phyloP scores from a whole-genome alignment of 257 asterid genomes.

The Nicotiana noctiflora region DNA sequence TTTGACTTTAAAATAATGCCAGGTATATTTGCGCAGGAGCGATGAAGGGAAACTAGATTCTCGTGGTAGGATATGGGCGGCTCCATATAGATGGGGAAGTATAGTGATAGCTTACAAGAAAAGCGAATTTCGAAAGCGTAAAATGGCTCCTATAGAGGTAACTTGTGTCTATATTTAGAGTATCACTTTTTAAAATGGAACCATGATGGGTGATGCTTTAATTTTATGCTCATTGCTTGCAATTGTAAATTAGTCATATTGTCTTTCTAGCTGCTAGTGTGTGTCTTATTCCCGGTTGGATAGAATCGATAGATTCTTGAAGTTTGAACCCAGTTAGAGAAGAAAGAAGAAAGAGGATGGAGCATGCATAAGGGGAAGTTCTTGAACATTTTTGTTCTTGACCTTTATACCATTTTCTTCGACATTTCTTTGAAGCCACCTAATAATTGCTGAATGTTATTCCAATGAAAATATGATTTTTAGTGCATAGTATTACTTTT shows the following conservation, averaged over 20 bases:
- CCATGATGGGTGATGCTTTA: not conserved
- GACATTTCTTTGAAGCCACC: not conserved
- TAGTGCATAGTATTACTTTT: not conserved
- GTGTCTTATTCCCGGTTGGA: too few species aligned
- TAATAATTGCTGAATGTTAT: not conserved
- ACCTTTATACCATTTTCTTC: not conserved
- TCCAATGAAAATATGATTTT: not conserved
- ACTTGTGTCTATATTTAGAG: not conserved
- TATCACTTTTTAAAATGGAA: not conserved
- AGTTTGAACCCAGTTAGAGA: too few species aligned
- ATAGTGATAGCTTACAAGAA: conserved; percentile 86
- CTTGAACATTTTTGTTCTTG: not conserved
- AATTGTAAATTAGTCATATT: not conserved
- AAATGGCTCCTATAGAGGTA: conserved; percentile 74
- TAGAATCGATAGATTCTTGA: too few species aligned
- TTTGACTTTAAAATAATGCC: conserved; percentile 56
- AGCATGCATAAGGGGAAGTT: not conserved
- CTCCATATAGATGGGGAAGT: conserved; percentile 95
- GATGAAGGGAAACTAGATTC: conserved; percentile 64
- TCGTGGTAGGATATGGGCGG: conserved; percentile 78
- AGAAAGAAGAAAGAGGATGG: too few species aligned
- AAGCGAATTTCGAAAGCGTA: conserved; percentile 58
- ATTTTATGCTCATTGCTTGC: not conserved
- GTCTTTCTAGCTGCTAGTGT: not conserved
- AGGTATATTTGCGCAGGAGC: conserved; percentile 98